phyloP scores from a whole-genome alignment of 805 yeast species.

The Candida cerambycidarum region DNA sequence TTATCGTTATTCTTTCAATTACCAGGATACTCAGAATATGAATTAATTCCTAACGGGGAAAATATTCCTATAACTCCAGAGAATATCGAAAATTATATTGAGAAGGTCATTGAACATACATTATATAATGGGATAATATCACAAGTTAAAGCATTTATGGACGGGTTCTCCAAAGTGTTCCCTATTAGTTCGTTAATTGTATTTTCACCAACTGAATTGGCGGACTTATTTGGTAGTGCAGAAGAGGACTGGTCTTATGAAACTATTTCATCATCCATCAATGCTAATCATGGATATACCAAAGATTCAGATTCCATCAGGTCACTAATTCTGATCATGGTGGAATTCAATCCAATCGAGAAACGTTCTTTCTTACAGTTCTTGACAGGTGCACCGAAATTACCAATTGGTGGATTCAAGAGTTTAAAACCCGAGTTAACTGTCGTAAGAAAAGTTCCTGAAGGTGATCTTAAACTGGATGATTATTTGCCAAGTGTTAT shows the following conservation, averaged over 20 bases:
- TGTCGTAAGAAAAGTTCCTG: conserved; percentile 82
- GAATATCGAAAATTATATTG: conserved; percentile 61
- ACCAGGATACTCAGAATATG: conserved; percentile 72
- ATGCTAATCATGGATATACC: conserved; percentile 89
- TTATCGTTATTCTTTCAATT: conserved; percentile 65
- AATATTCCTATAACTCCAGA: conserved; percentile 45
- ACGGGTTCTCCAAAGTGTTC: conserved; percentile 81
- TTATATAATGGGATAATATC: conserved; percentile 60
- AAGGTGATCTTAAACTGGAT: conserved; percentile 65
- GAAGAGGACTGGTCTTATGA: conserved; percentile 84
- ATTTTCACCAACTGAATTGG: conserved; percentile 74
- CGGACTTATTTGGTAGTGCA: conserved; percentile 67
- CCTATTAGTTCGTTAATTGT: conserved; percentile 71
- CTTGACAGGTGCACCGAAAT: conserved; percentile 87
- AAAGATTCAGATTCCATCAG: conserved; percentile 65
- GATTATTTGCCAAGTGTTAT: conserved; percentile 92
- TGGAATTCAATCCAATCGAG: conserved; percentile 51
- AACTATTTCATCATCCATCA: conserved; percentile 58
- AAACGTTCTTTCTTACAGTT: conserved; percentile 79
- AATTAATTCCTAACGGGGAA: conserved; percentile 58
- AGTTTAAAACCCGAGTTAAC: conserved; percentile 80
- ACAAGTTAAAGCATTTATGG: conserved; percentile 68
- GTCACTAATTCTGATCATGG: conserved; percentile 60
- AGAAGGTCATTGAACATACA: conserved; percentile 54
- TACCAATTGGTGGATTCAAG: conserved; percentile 93